phyloP scores from a whole-genome alignment of 177 flowering plant species.

The Vitis hybrid region DNA sequence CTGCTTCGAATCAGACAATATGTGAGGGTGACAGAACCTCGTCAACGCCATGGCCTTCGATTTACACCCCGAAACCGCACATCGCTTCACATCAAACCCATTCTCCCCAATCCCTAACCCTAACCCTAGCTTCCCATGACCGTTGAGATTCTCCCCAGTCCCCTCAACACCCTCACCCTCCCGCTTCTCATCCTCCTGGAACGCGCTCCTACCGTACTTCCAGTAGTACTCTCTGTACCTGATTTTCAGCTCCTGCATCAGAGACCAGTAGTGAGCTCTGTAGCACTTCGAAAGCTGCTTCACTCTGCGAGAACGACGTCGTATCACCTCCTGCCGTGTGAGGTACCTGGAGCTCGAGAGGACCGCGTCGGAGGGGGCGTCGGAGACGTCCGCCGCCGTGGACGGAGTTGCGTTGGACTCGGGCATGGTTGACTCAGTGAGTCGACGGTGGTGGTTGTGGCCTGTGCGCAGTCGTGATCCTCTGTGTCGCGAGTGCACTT shows the following conservation, averaged over 20 bases:
- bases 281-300: constrained; percentile 36
- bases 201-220: constrained; percentile 53
- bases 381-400: no score
- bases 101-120: constrained; percentile 24
- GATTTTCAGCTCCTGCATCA: constrained; percentile 50
- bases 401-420: no score
- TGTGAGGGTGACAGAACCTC: constrained; percentile 46
- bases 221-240: constrained; percentile 49
- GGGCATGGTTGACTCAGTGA: no score
- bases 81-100: constrained; percentile 6
- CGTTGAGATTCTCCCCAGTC: constrained; percentile 15
- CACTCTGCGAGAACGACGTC: constrained; percentile 40
- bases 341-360: constrained; percentile 25
- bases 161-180: not conserved
- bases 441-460: no score
- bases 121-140: not conserved
- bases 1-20: constrained; percentile 45
- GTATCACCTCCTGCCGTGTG: constrained; percentile 44
- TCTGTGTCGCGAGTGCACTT: no score
- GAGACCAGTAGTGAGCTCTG: constrained; percentile 51
- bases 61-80: constrained; percentile 38
- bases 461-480: no score
- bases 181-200: constrained; percentile 31
- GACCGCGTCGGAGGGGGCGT: no score
- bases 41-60: constrained; percentile 54